Percentiles rank a stretch among this genome's conserved stretches.
These are phyloP conservation scores for Didymella pinodella DNA, from an alignment of 2,329 filamentous ascomycete species.

Conservation along the genomic window DNA sequence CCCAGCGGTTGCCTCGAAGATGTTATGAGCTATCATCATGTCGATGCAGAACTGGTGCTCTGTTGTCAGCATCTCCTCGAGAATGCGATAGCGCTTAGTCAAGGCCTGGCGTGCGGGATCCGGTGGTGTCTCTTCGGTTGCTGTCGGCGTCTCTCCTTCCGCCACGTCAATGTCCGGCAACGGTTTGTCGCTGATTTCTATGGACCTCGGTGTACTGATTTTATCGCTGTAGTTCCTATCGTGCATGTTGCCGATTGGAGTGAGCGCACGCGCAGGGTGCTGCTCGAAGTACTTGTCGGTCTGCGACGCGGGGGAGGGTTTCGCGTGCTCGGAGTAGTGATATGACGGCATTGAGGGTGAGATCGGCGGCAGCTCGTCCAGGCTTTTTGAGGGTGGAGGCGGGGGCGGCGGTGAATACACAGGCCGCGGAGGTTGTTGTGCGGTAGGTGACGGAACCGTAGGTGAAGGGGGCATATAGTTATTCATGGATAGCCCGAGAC, in stretches of 20 bases:
- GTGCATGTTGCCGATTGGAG: slow-evolving; percentile 30
- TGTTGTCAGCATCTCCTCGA: slow-evolving; percentile 92
- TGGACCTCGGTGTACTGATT: slow-evolving; percentile 30
- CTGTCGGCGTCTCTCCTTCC: slow-evolving; percentile 14
- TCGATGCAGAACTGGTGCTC: slow-evolving; percentile 91
- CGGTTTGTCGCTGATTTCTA: slow-evolving; percentile 22
- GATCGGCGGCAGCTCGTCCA: slow-evolving; percentile 23
- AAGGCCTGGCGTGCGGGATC: slow-evolving; percentile 55
- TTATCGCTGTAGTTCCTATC: slow-evolving; percentile 31
- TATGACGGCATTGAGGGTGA: slow-evolving; percentile 16
- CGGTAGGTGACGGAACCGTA: slow-evolving; percentile 34
- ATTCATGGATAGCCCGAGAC: slow-evolving; percentile 56
- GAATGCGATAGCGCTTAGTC: slow-evolving; percentile 79
- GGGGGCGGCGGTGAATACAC: slow-evolving; percentile 59
- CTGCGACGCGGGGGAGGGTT: slow-evolving; percentile 17
- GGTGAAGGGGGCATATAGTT: slow-evolving; percentile 34
- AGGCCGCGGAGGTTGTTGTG: slow-evolving; percentile 52
- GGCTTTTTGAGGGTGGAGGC: slow-evolving; percentile 28
- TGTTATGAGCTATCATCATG: slow-evolving; percentile 97
- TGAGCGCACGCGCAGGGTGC: slow-evolving; percentile 35
- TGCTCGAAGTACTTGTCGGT: slow-evolving; percentile 31
- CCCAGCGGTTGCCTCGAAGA: slow-evolving; percentile 92
- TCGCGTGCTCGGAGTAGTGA: slow-evolving; percentile 11
- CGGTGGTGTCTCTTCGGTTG: slow-evolving; percentile 26
- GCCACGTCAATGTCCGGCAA: slow-evolving; percentile 9